Percentiles rank a stretch among this genome's conserved stretches.
These are phyloP conservation scores for Secale cereale DNA, from an alignment of 176 grass and related monocot genomes.

Conservation along the genomic window DNA sequence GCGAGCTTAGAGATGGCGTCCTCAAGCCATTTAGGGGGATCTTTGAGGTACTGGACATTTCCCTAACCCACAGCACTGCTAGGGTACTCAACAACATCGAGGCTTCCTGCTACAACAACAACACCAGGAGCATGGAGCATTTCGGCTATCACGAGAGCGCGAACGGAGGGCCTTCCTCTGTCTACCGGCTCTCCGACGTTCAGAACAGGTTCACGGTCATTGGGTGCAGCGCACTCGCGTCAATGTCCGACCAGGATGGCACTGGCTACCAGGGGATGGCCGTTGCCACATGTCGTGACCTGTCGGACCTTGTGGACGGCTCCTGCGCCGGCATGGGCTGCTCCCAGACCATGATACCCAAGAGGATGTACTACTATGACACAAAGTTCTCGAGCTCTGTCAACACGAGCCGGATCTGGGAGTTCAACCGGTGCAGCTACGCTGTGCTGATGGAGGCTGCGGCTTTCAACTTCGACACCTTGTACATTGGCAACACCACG, in stretches of 20 bases:
- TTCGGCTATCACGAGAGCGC: neutral
- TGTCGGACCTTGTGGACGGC: too few species aligned
- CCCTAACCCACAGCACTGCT: neutral
- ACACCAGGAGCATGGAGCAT: neutral
- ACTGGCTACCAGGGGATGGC: too few species aligned
- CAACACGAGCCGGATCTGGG: too few species aligned
- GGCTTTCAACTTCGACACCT: too few species aligned
- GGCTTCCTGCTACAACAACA: neutral
- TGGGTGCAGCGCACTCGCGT: neutral
- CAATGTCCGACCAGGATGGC: neutral
- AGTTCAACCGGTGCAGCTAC: too few species aligned
- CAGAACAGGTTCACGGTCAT: neutral
- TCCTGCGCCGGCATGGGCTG: too few species aligned
- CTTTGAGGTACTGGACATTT: neutral
- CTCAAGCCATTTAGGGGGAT: neutral
- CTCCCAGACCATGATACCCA: too few species aligned
- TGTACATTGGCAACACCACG: too few species aligned
- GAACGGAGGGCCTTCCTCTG: neutral
- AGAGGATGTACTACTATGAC: too few species aligned
- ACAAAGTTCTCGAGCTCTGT: too few species aligned
- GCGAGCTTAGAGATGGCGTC: neutral
- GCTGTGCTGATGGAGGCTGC: too few species aligned
- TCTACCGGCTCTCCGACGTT: neutral
- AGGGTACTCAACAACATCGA: neutral
- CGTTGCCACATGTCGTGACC: too few species aligned